phyloP scores from a whole-genome alignment of 1,139 yeast genomes.

The Blastobotrys illinoisensis region DNA sequence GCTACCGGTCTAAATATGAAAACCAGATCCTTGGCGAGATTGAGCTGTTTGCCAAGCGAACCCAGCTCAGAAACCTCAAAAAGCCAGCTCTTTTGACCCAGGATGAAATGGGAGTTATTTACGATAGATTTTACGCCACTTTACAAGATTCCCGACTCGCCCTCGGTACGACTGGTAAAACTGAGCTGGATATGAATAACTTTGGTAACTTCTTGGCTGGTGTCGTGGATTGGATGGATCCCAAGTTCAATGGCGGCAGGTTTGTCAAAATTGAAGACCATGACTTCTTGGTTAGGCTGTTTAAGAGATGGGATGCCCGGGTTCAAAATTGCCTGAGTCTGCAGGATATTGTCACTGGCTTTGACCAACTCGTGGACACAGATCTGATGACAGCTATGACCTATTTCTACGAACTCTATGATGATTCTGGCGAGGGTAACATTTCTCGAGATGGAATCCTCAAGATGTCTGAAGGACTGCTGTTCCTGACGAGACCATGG shows the following conservation, averaged over 20 bases:
- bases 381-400: conserved; percentile 79
- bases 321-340: conserved; percentile 54
- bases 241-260: conserved; percentile 21
- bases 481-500: conserved; percentile 73
- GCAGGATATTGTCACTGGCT: conserved; percentile 65
- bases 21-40: conserved; percentile 78
- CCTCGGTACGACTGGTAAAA: conserved; percentile 37
- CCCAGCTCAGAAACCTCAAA: conserved; percentile 82
- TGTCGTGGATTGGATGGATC: conserved; percentile 67
- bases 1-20: conserved; percentile 66
- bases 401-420: conserved; percentile 73
- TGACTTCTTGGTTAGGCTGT: conserved; percentile 58
- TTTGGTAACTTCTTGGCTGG: conserved; percentile 73
- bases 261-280: conserved; percentile 24
- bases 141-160: conserved; percentile 71
- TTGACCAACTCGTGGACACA: conserved; percentile 60
- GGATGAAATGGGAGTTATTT: conserved; percentile 61
- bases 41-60: conserved; percentile 84
- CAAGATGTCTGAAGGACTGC: conserved; percentile 77
- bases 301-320: conserved; percentile 63
- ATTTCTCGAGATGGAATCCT: conserved; percentile 76
- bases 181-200: conserved; percentile 66
- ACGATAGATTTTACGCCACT: conserved; percentile 79
- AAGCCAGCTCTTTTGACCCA: conserved; percentile 56
- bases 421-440: conserved; percentile 51